Evolutionary conservation across 305 asterid genomes (phyloP).

Genomic region (Salvia sclarea): DNA sequence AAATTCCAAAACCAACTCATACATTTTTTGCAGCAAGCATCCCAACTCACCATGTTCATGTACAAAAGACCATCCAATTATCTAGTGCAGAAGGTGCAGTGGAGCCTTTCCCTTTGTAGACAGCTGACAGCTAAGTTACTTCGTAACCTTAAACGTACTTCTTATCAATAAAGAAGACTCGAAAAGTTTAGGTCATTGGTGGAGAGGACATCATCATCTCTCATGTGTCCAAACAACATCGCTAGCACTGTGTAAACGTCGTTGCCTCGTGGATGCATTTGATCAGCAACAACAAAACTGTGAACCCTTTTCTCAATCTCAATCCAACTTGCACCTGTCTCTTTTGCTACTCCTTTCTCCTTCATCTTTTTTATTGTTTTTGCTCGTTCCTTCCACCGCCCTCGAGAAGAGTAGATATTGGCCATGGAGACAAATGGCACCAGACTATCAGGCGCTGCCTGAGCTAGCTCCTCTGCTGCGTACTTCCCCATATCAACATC

Average conservation of each 20-base stretch:
- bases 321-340: conserved; percentile 75
- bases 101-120: too few relatives aligned
- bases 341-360: conserved; percentile 60
- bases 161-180: too few relatives aligned
- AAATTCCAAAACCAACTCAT: not conserved
- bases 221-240: conserved; percentile 58
- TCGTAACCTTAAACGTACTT: too few relatives aligned
- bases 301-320: conserved; percentile 63
- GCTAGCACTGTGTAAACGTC: conserved; percentile 39
- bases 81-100: not conserved
- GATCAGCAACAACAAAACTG: conserved; percentile 73
- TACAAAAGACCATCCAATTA: not conserved
- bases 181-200: conserved; percentile 1
- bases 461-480: conserved; percentile 64
- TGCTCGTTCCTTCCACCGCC: conserved; percentile 81
- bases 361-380: conserved; percentile 62
- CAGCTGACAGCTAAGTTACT: too few relatives aligned
- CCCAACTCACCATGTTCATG: not conserved
- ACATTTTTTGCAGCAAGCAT: not conserved
- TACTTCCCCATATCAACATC: conserved; percentile 63
- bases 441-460: conserved; percentile 52
- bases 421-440: conserved; percentile 70
- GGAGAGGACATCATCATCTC: conserved; percentile 53
- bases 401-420: conserved; percentile 67
- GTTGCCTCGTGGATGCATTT: conserved; percentile 53